A percentile compares a stretch with the other conserved stretches of the same genome.
Conservation (phyloP, 2,329 filamentous ascomycete genomes). For the Periconia sp. region DNA sequence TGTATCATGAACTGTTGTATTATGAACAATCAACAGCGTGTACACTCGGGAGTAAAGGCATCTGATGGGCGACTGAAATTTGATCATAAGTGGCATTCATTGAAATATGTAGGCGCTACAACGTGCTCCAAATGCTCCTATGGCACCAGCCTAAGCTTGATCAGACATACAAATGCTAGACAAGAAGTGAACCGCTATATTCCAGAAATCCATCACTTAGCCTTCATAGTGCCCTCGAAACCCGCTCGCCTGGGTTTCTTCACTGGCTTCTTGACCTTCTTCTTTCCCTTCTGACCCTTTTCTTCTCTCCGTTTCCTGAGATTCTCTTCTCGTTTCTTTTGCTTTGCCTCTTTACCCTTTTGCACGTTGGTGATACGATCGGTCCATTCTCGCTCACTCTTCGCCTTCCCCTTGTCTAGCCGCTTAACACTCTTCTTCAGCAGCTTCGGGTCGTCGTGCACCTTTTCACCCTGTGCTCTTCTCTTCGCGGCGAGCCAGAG, state of each 20-base stretch:
- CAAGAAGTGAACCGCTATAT: neutral
- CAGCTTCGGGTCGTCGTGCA: slow-evolving; percentile 82
- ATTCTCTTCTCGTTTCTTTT: slow-evolving; percentile 58
- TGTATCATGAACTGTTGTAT: too few relatives aligned
- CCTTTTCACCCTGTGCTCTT: slow-evolving; percentile 85
- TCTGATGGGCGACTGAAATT: too few relatives aligned
- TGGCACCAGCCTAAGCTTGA: neutral
- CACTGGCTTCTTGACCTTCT: slow-evolving; percentile 58
- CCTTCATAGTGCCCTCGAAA: slow-evolving; percentile 72
- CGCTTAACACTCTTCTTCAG: slow-evolving; percentile 92
- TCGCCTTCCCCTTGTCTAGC: slow-evolving; percentile 87
- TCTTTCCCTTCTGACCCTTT: slow-evolving; percentile 72
- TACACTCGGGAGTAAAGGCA: too few relatives aligned
- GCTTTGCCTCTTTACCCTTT: slow-evolving; percentile 55
- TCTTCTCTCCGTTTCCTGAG: slow-evolving; percentile 77
- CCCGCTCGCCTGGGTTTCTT: slow-evolving; percentile 56
- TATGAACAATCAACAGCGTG: too few relatives aligned
- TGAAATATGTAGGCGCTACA: too few relatives aligned
- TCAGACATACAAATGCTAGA: slow-evolving; percentile 1
- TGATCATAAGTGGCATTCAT: too few relatives aligned
- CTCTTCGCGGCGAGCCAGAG: slow-evolving; percentile 90
- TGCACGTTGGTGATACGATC: slow-evolving; percentile 53
- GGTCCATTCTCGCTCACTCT: slow-evolving; percentile 85
- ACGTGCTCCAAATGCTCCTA: slow-evolving; percentile 8
- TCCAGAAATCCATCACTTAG: slow-evolving; percentile 27